Evolutionary conservation across 331 rosid species (phyloP).

Genomic region (Quercus lobata): DNA sequence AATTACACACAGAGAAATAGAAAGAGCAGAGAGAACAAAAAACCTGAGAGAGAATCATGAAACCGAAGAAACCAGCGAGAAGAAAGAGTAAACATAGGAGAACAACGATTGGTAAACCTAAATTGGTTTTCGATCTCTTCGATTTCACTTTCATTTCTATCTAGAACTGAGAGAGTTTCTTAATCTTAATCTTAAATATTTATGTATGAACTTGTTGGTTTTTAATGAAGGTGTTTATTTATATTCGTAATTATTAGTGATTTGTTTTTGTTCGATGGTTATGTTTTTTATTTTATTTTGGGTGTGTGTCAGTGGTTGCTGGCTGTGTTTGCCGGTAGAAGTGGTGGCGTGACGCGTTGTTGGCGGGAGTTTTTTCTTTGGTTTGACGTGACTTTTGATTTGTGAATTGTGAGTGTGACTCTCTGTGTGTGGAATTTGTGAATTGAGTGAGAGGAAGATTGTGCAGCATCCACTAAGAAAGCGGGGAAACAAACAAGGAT

Average conservation of each 20-base stretch:
- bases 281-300: not conserved
- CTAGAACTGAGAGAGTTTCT: not conserved
- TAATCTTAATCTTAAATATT: not conserved
- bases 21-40: not conserved
- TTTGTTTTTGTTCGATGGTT: not conserved
- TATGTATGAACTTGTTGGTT: no score
- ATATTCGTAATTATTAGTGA: no score
- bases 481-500: not conserved
- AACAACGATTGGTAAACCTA: conserved; percentile 16
- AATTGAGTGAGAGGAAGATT: no score
- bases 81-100: conserved; percentile 26
- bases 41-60: conserved; percentile 34
- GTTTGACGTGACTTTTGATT: not conserved
- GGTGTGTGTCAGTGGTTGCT: not conserved
- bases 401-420: no score
- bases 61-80: conserved; percentile 16
- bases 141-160: conserved; percentile 28
- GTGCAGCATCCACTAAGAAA: not conserved
- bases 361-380: not conserved
- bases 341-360: not conserved
- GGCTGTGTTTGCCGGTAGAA: not conserved
- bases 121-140: conserved; percentile 17
- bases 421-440: no score
- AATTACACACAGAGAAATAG: not conserved
- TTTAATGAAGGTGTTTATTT: not conserved